These are phyloP conservation scores for Leccinum barrowsii DNA, from an alignment of 768 basidiomycete genomes.

Conservation along the genomic window DNA sequence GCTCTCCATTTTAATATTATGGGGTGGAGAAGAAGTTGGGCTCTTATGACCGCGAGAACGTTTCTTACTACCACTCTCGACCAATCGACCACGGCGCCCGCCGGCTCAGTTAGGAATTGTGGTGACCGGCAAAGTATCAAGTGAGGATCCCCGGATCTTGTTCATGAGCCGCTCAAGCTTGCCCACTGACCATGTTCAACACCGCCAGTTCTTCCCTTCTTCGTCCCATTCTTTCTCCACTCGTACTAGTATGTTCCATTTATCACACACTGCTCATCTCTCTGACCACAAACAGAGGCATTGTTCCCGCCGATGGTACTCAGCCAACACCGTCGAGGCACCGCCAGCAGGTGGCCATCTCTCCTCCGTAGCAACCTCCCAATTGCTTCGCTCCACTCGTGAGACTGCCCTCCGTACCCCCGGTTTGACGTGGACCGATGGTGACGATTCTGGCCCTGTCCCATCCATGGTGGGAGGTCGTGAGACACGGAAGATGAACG, in stretches of 20 bases:
- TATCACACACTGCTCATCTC: not conserved
- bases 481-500: slow-evolving; percentile 93
- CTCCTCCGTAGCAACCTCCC: slow-evolving; percentile 67
- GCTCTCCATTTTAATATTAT: slow-evolving; percentile 57
- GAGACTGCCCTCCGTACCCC: slow-evolving; percentile 71
- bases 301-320: slow-evolving; percentile 42
- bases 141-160: slow-evolving; percentile 28
- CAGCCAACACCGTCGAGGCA: slow-evolving; percentile 49
- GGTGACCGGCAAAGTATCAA: slow-evolving; percentile 9
- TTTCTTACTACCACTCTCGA: not conserved
- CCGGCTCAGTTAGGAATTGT: not conserved
- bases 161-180: slow-evolving; percentile 2
- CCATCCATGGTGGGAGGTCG: slow-evolving; percentile 61
- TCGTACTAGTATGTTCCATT: slow-evolving; percentile 13
- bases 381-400: slow-evolving; percentile 59
- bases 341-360: slow-evolving; percentile 81
- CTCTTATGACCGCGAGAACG: slow-evolving; percentile 16
- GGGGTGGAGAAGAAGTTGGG: slow-evolving; percentile 3
- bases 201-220: slow-evolving; percentile 6
- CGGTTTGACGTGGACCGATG: slow-evolving; percentile 69
- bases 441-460: slow-evolving; percentile 40
- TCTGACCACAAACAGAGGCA: slow-evolving; percentile 3
- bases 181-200: slow-evolving; percentile 22
- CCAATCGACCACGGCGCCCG: not conserved
- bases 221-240: slow-evolving; percentile 15